These are phyloP conservation scores for Eucalyptus viminalis DNA, from an alignment of 345 rosid species.

Conservation along the genomic window DNA sequence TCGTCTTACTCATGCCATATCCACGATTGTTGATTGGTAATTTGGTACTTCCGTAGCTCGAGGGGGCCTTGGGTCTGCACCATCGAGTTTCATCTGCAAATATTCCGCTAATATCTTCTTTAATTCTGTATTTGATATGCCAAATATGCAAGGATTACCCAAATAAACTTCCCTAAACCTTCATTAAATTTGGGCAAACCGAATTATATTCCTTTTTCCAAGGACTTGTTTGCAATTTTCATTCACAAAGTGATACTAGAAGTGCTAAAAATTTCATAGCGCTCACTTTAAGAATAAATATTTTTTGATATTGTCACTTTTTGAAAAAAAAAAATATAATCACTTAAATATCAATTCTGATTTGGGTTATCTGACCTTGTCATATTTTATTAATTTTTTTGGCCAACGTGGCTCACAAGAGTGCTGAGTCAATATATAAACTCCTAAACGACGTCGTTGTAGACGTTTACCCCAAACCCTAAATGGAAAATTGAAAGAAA, in stretches of 20 bases:
- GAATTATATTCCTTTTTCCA: fast-evolving
- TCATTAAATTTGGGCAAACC: background rate
- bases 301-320: too few species aligned
- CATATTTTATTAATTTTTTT: too few species aligned
- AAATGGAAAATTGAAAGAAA: too few species aligned
- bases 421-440: fast-evolving
- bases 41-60: background rate
- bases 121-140: background rate
- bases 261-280: too few species aligned
- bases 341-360: fast-evolving
- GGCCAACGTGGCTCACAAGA: fast-evolving
- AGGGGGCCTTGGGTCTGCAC: background rate
- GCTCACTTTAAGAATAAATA: too few species aligned
- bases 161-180: background rate
- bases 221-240: background rate
- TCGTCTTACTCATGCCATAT: background rate
- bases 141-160: background rate
- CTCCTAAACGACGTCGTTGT: fast-evolving
- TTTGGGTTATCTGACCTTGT: fast-evolving
- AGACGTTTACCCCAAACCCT: fast-evolving
- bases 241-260: fast-evolving
- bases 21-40: background rate
- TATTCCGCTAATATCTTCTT: background rate
- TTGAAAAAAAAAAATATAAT: fast-evolving
- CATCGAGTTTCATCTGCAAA: background rate